Evolutionary conservation across 2,329 filamentous ascomycete genomes (phyloP).

Genomic region (Calonectria ilicicola): DNA sequence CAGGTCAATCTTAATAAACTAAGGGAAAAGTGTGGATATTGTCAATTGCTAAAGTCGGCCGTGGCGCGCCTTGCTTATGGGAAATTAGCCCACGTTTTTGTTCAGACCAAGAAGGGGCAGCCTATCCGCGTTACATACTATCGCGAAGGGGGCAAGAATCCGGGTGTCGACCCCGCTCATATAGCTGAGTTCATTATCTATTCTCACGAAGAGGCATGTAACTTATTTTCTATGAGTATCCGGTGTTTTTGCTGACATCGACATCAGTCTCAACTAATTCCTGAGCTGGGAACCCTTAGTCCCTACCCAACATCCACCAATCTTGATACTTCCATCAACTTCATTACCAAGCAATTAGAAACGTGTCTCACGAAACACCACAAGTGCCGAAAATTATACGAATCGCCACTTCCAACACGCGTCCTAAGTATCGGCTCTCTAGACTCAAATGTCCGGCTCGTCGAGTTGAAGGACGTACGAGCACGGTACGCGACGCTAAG

Average conservation of each 20-base stretch:
- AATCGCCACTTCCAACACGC: background rate
- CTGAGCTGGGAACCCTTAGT: background rate
- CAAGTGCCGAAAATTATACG: background rate
- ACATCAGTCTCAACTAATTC: background rate
- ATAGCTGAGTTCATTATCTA: background rate
- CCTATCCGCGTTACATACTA: background rate
- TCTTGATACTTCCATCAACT: background rate
- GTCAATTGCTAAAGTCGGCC: background rate
- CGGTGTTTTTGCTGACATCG: background rate
- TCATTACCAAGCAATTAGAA: background rate
- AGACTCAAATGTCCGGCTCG: background rate
- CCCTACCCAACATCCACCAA: background rate
- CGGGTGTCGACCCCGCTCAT: background rate
- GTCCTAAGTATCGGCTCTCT: background rate
- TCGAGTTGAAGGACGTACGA: background rate
- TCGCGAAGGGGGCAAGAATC: background rate
- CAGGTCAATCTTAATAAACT: background rate
- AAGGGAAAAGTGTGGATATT: background rate
- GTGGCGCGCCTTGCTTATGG: background rate
- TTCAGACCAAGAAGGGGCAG: background rate
- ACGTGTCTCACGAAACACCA: background rate
- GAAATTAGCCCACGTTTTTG: background rate
- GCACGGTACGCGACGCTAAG: background rate
- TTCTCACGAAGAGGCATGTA: background rate
- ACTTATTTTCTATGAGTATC: background rate